phyloP scores from a whole-genome alignment of 164 flowering plant genomes.

The Sedum album region DNA sequence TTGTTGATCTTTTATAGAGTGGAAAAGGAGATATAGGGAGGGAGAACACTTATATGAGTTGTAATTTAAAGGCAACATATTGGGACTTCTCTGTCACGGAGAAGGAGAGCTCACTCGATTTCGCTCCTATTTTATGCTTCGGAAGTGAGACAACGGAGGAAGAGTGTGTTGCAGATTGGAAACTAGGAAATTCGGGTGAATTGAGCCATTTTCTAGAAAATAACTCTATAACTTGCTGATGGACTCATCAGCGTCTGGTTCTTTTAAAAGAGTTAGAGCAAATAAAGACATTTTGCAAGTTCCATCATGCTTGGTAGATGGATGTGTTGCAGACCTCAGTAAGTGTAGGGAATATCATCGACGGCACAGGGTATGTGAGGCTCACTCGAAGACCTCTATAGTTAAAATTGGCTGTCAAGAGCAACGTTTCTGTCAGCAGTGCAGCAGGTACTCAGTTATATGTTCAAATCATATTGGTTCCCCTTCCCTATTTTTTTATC shows the following conservation, averaged over 20 bases:
- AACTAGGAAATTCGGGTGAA: constrained; percentile 7
- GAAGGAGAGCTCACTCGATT: constrained; percentile 9
- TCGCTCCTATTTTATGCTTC: constrained; percentile 8
- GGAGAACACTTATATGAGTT: constrained; percentile 12
- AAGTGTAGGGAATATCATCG: constrained; percentile 46
- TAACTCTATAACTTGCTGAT: not conserved
- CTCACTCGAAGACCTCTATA: constrained; percentile 37
- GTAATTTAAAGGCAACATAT: constrained; percentile 12
- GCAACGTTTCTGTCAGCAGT: constrained; percentile 48
- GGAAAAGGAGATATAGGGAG: not conserved
- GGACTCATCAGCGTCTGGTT: constrained; percentile 17
- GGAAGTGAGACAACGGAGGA: not conserved
- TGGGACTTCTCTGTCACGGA: constrained; percentile 12
- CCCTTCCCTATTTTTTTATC: no score
- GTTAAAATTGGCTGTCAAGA: constrained; percentile 33
- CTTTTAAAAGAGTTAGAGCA: constrained; percentile 27
- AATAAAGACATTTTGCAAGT: constrained; percentile 15
- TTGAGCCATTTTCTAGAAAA: not conserved
- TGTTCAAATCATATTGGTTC: no score
- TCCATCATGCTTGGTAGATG: constrained; percentile 45
- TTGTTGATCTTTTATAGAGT: not conserved
- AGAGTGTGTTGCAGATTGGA: constrained; percentile 12
- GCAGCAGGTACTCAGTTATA: constrained; percentile 45
- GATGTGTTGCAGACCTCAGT: constrained; percentile 39
- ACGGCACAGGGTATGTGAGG: constrained; percentile 45